Evolutionary conservation across 257 asterid genomes (phyloP).

Genomic region (Scutellaria baicalensis): DNA sequence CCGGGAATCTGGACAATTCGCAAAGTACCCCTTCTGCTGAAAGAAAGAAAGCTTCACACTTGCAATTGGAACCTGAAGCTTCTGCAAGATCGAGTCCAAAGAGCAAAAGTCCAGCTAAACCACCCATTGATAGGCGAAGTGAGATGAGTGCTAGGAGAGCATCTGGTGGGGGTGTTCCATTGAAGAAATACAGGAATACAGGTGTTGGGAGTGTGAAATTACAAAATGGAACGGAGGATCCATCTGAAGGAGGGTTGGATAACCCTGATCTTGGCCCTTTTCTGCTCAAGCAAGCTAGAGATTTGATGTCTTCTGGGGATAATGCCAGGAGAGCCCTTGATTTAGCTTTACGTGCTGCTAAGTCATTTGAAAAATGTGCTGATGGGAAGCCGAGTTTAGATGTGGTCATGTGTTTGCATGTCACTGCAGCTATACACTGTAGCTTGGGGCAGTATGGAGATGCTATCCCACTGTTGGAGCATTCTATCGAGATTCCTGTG

Average conservation of each 20-base stretch:
- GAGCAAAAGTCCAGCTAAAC: conserved; percentile 39
- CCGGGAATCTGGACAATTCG: conserved; percentile 30
- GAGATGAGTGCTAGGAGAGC: conserved; percentile 33
- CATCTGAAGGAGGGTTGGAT: conserved; percentile 45
- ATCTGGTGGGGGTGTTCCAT: conserved; percentile 22
- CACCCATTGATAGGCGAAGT: conserved; percentile 28
- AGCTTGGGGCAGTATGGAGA: conserved; percentile 67
- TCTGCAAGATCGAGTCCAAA: conserved; percentile 48
- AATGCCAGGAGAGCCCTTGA: conserved; percentile 74
- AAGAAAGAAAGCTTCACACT: conserved; percentile 33
- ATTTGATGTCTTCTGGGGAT: conserved; percentile 82
- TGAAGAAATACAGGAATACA: conserved; percentile 34
- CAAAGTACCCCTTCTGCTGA: conserved; percentile 33
- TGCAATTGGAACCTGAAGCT: conserved; percentile 38
- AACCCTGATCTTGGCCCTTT: conserved; percentile 86
- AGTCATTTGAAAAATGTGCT: conserved; percentile 70
- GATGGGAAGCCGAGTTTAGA: conserved; percentile 72
- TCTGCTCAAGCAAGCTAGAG: conserved; percentile 83
- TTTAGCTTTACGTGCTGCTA: conserved; percentile 66
- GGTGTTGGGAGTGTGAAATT: conserved; percentile 29
- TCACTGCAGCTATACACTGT: conserved; percentile 80
- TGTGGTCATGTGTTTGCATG: conserved; percentile 80
- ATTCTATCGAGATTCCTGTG: conserved; percentile 62
- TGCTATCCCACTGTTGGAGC: conserved; percentile 72
- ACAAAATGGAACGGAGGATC: conserved; percentile 44